Evolutionary conservation across 2,329 filamentous ascomycete genomes (phyloP), one percentile per base, ranked within the genome.

Genomic region (Fusarium sp.): DNA sequence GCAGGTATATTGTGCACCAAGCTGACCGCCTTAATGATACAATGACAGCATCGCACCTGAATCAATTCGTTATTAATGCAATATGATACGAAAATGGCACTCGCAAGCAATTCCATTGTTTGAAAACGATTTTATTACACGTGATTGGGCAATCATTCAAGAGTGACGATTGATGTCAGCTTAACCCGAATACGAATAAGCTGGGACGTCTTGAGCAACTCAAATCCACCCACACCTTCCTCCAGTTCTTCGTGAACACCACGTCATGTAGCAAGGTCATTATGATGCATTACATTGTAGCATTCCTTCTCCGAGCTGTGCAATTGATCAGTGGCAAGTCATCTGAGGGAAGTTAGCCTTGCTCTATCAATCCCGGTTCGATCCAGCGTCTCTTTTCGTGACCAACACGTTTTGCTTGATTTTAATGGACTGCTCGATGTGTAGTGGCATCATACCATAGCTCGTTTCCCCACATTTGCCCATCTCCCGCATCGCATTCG

Each of bases 401-500:
- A 36, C 38, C 34, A 65, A 31, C 54, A 41, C 20, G 44, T 51
- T 51, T 53, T 62, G 47, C 18, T 36, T 26, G 23, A 34, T 53
- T 59, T 63, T 53, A 20, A 51, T 69, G 61, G 59, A 52, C 34
- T 53, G 41, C 58, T 45, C 57, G 51, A 50, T 63, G 60, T 62
- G 63, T 74, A 68, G 74, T 74, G 69, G 74, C 71, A 65, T 69
- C 68, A 75, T 75, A 57, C 62, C 47, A 61, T 63, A 58, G 45
- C 53, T 23, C 13, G 47, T 30, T 55, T 69, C 66, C 55, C 72
- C 72, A 74, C 72, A 70, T 74, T 49, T 65, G 54, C 26, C 42
- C 61, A 40, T 60, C 33, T 52, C 34, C 46, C 33, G 40, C 59
- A 59, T 59, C 72, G 69, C 60, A 67, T 71, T 70, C 62, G 65